Conservation (phyloP, 1,139 yeast genomes). For the Tardiomyces blankii region DNA sequence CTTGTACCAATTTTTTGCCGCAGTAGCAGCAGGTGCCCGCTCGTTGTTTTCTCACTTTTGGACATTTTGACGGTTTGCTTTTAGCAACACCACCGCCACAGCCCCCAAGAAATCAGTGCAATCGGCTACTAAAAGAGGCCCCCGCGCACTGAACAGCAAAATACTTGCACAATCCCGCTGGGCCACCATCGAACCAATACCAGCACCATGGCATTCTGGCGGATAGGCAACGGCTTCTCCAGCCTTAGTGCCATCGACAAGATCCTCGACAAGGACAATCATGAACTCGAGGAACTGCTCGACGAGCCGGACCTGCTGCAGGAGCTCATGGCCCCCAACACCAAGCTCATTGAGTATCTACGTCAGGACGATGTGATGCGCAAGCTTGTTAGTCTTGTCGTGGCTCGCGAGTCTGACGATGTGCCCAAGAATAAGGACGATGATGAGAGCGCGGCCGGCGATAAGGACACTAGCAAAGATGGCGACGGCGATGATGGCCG, state of each 20-base stretch:
- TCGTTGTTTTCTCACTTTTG: too few relatives aligned
- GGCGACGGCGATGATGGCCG: slow-evolving; percentile 2
- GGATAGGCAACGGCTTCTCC: slow-evolving; percentile 75
- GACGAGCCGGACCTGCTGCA: slow-evolving; percentile 84
- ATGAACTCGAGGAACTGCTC: slow-evolving; percentile 51
- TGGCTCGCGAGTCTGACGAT: slow-evolving; percentile 26
- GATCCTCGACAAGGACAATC: slow-evolving; percentile 49
- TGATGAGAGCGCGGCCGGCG: slow-evolving; percentile 1
- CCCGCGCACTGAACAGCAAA: too few relatives aligned
- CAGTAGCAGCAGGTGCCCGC: too few relatives aligned
- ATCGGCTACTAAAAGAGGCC: too few relatives aligned
- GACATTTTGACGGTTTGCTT: too few relatives aligned
- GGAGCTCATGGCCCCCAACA: slow-evolving; percentile 73
- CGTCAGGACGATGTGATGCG: slow-evolving; percentile 61
- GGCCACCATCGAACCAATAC: background rate
- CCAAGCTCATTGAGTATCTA: slow-evolving; percentile 68
- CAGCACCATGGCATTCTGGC: slow-evolving; percentile 58
- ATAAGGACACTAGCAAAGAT: slow-evolving; percentile 3
- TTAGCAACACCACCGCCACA: too few relatives aligned
- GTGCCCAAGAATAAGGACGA: slow-evolving; percentile 5
- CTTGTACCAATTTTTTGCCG: too few relatives aligned
- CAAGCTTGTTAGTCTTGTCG: slow-evolving; percentile 56
- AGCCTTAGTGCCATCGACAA: slow-evolving; percentile 65
- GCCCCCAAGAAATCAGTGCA: too few relatives aligned
- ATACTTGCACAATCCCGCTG: too few relatives aligned